These are phyloP conservation scores for Xylaria acuta DNA, from an alignment of 495 filamentous ascomycete species.

Conservation along the genomic window DNA sequence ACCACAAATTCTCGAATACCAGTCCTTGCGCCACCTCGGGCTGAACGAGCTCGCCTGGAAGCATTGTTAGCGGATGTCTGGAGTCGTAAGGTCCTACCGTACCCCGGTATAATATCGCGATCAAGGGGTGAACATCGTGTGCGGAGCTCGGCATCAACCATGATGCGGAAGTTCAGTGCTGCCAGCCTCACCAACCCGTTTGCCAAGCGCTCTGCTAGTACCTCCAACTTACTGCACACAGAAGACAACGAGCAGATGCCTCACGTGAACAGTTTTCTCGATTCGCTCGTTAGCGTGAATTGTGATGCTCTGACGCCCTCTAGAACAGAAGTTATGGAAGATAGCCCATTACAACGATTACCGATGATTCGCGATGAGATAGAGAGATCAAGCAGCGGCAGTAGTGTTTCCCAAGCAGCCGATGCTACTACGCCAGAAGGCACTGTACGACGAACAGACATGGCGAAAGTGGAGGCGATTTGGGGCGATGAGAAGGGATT, in stretches of 20 bases:
- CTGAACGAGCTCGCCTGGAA: constrained; percentile 81
- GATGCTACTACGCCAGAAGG: constrained; percentile 27
- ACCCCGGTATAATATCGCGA: constrained; percentile 77
- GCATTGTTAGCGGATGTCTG: constrained; percentile 77
- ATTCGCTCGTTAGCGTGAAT: constrained; percentile 32
- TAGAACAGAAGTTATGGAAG: constrained; percentile 29
- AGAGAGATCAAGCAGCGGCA: constrained; percentile 35
- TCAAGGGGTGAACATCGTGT: constrained; percentile 69
- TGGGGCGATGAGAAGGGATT: constrained; percentile 33
- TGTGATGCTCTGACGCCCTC: constrained; percentile 27
- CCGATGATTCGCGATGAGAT: constrained; percentile 49
- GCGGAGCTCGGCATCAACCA: constrained; percentile 71
- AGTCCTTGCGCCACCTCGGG: constrained; percentile 70
- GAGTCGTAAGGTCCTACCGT: constrained; percentile 82
- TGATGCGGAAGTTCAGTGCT: constrained; percentile 84
- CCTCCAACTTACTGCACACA: constrained; percentile 28
- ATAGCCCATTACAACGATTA: constrained; percentile 32
- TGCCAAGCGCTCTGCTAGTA: constrained; percentile 60
- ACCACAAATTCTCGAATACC: constrained; percentile 65
- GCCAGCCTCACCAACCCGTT: constrained; percentile 71
- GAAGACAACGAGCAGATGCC: constrained; percentile 32
- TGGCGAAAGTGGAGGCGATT: constrained; percentile 30
- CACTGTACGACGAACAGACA: constrained; percentile 33
- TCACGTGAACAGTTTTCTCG: constrained; percentile 32
- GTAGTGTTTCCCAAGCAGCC: constrained; percentile 20